Evolutionary conservation across 768 basidiomycete species (phyloP).

Genomic region (Leccinum obscurum): DNA sequence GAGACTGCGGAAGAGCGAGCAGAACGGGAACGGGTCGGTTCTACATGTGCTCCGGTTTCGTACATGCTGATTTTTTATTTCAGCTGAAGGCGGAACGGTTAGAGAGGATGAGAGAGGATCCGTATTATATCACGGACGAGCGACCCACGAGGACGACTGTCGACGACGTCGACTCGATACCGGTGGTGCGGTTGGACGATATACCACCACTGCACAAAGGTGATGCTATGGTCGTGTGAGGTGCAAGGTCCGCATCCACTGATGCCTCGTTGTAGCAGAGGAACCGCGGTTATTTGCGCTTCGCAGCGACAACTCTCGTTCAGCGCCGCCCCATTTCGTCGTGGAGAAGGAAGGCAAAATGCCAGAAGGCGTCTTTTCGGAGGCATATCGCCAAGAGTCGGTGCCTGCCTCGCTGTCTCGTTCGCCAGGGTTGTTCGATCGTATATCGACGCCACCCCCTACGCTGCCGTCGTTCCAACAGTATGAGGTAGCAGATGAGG

Average conservation of each 20-base stretch:
- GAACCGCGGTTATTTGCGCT: conserved; percentile 48
- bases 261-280: conserved; percentile 22
- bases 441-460: conserved; percentile 37
- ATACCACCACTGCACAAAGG: conserved; percentile 48
- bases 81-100: conserved; percentile 77
- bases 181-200: conserved; percentile 81
- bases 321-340: conserved; percentile 49
- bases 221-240: not conserved
- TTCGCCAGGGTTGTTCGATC: conserved; percentile 29
- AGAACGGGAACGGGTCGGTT: conserved; percentile 64
- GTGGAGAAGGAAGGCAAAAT: conserved; percentile 85
- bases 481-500: conserved; percentile 50
- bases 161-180: conserved; percentile 88
- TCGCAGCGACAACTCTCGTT: conserved; percentile 39
- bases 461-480: conserved; percentile 45
- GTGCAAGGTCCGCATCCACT: conserved; percentile 19
- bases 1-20: conserved; percentile 61
- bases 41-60: not conserved
- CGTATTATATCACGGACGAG: conserved; percentile 85
- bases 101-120: conserved; percentile 80
- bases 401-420: conserved; percentile 29
- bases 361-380: conserved; percentile 54
- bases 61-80: conserved; percentile 6
- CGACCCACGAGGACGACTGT: conserved; percentile 37
- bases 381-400: conserved; percentile 22